Evolutionary conservation across 1,284 basidiomycete genomes (phyloP).

Genomic region (Trichosporon asahii): DNA sequence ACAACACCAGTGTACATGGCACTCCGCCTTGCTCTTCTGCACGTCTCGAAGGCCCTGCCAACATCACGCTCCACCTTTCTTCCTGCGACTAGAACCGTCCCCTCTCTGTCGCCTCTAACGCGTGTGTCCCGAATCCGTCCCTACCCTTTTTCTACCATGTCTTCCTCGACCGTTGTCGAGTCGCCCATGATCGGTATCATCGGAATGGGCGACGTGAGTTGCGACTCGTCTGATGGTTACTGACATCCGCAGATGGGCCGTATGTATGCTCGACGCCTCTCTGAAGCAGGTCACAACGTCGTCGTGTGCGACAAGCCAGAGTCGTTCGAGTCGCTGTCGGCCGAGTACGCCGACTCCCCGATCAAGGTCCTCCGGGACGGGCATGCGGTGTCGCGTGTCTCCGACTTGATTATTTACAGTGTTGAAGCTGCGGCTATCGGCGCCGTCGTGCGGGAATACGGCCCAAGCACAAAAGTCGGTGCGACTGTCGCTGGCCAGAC

Average conservation of each 20-base stretch:
- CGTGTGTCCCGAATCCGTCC: too few species aligned
- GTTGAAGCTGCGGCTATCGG: constrained; percentile 91
- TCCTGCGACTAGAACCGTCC: background rate
- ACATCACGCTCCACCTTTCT: background rate
- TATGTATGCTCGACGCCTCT: constrained; percentile 74
- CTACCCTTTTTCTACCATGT: background rate
- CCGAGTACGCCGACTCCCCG: constrained; percentile 59
- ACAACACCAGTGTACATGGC: constrained; percentile 4
- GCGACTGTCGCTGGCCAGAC: constrained; percentile 95
- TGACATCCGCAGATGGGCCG: constrained; percentile 70
- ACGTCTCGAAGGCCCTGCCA: background rate
- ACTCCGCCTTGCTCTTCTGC: constrained; percentile 1
- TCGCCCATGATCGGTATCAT: constrained; percentile 74
- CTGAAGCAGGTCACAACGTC: constrained; percentile 58
- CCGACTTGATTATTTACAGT: constrained; percentile 87
- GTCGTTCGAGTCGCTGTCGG: constrained; percentile 65
- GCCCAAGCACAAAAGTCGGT: constrained; percentile 88
- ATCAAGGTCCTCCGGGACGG: constrained; percentile 72
- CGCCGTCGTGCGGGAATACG: constrained; percentile 78
- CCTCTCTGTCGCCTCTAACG: background rate
- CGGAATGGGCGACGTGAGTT: constrained; percentile 67
- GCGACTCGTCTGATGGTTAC: background rate
- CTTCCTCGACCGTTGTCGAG: background rate
- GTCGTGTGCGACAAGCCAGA: constrained; percentile 86
- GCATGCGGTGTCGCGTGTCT: constrained; percentile 74